A percentile compares a stretch with the other conserved stretches of the same genome.
Conservation (phyloP, 1,139 yeast genomes). For the Zygoascus sp. region DNA sequence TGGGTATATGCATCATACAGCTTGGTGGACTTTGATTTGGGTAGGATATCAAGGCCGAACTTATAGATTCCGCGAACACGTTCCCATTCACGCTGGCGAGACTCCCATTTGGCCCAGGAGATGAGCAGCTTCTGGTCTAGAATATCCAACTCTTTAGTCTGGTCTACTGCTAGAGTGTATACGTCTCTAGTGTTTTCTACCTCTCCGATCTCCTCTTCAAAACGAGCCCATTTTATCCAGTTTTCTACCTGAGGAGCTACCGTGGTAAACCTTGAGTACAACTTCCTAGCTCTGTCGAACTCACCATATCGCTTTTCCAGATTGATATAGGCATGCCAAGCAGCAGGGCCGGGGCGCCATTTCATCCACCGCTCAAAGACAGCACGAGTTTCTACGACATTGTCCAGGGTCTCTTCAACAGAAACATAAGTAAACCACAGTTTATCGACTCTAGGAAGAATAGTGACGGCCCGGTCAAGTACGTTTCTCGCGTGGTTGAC, state of each 20-base stretch:
- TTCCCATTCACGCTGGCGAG: conserved; percentile 55
- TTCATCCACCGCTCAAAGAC: conserved; percentile 77
- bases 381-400: conserved; percentile 56
- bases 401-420: conserved; percentile 74
- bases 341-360: conserved; percentile 53
- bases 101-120: conserved; percentile 74
- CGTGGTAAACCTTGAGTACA: conserved; percentile 54
- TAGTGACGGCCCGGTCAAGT: conserved; percentile 69
- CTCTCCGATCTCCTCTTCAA: conserved; percentile 55
- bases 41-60: conserved; percentile 48
- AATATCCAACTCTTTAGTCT: conserved; percentile 31
- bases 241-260: conserved; percentile 51
- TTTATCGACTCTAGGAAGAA: conserved; percentile 75
- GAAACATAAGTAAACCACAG: conserved; percentile 75
- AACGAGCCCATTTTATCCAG: conserved; percentile 63
- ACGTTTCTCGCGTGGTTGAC: conserved; percentile 86
- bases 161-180: conserved; percentile 63
- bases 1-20: conserved; percentile 49
- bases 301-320: conserved; percentile 70
- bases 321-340: conserved; percentile 72
- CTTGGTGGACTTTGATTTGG: conserved; percentile 38
- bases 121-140: conserved; percentile 42
- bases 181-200: conserved; percentile 52
- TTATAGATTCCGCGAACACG: conserved; percentile 62
- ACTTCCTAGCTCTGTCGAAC: conserved; percentile 49